Conservation (phyloP, 1,139 yeast genomes). For the Yarrowia galli region DNA sequence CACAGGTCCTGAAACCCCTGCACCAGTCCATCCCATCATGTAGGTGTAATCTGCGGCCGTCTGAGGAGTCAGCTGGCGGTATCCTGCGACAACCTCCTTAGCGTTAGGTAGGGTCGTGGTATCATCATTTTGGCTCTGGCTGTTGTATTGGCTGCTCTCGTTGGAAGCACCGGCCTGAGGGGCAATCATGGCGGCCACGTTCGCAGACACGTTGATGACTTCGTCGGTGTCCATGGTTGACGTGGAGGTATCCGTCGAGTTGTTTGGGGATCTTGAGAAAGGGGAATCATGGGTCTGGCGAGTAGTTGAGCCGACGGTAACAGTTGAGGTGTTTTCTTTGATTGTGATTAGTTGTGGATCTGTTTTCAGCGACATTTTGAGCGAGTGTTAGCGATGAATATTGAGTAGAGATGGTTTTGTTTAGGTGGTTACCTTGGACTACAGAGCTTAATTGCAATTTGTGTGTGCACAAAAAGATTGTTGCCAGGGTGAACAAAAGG, state of each 20-base stretch:
- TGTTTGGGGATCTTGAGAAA: conserved; percentile 13
- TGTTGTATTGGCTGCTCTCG: conserved; percentile 24
- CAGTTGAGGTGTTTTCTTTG: background rate
- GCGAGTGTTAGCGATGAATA: background rate
- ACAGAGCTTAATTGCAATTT: background rate
- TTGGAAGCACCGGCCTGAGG: background rate
- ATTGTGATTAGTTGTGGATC: background rate
- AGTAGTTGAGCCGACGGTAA: background rate
- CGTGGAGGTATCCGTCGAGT: conserved; percentile 24
- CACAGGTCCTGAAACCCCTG: conserved; percentile 7
- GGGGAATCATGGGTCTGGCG: conserved; percentile 12
- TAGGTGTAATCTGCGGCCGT: conserved; percentile 28
- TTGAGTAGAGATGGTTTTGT: background rate
- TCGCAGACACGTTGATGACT: conserved; percentile 2
- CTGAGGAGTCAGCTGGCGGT: conserved; percentile 27
- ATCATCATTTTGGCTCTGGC: conserved; percentile 27
- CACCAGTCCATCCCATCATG: conserved; percentile 29
- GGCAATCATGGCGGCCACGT: background rate
- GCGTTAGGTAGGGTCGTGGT: conserved; percentile 16
- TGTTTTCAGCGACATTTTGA: conserved; percentile 24
- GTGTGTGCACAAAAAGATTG: background rate
- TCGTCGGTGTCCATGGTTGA: conserved; percentile 16
- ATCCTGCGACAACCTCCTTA: conserved; percentile 9
- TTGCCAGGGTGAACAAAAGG: too few relatives aligned
- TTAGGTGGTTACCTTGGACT: background rate